Evolutionary conservation across 225 moss, liverwort and hornwort genomes (phyloP).

Genomic region (Climacium dendroides): DNA sequence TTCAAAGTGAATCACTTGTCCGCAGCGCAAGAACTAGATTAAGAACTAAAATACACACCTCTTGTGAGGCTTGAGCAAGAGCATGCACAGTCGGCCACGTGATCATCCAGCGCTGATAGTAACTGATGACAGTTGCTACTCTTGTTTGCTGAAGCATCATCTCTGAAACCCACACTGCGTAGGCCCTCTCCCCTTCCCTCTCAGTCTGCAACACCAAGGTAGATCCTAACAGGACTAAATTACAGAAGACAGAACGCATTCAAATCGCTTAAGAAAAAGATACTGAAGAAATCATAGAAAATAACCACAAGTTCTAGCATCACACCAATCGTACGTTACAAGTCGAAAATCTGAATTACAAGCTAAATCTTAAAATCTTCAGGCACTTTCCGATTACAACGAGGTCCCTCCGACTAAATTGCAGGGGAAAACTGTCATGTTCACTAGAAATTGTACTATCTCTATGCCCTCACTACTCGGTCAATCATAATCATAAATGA

Average conservation of each 20-base stretch:
- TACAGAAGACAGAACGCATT: background rate
- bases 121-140: slow-evolving; percentile 78
- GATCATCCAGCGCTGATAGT: slow-evolving; percentile 85
- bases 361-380: background rate
- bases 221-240: background rate
- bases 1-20: background rate
- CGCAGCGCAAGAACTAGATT: background rate
- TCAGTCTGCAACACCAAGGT: slow-evolving; percentile 29
- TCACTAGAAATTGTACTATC: background rate
- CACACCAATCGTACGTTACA: background rate
- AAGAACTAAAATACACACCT: slow-evolving; percentile 35
- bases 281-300: background rate
- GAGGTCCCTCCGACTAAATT: background rate
- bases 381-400: background rate
- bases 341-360: background rate
- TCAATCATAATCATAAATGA: background rate
- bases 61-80: slow-evolving; percentile 78
- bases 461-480: background rate
- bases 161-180: slow-evolving; percentile 98
- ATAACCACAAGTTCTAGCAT: background rate
- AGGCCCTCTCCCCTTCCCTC: slow-evolving; percentile 53
- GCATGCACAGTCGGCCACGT: slow-evolving; percentile 71
- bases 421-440: background rate
- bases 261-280: background rate
- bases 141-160: slow-evolving; percentile 97